Conservation (phyloP, 495 filamentous ascomycete species). For the Terfezia claveryi region DNA sequence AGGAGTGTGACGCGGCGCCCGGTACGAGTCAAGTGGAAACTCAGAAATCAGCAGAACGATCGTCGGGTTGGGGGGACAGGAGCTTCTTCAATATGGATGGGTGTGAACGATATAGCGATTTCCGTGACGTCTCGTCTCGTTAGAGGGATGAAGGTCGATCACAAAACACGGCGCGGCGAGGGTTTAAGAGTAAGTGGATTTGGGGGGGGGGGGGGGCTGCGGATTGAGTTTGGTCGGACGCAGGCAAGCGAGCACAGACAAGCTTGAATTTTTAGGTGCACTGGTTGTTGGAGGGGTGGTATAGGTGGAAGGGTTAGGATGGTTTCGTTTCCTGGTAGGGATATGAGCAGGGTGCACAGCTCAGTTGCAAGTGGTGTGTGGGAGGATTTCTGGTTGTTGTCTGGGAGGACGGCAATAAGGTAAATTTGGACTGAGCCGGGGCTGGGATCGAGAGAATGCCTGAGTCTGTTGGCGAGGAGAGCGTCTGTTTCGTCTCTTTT, state of each 20-base stretch:
- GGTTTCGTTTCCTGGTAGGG: background rate
- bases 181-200: background rate
- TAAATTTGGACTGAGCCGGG: background rate
- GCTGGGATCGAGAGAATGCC: background rate
- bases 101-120: background rate
- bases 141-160: background rate
- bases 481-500: background rate
- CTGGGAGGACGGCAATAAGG: background rate
- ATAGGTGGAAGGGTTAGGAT: background rate
- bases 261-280: background rate
- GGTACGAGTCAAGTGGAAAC: background rate
- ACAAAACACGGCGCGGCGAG: background rate
- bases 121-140: background rate
- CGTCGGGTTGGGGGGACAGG: background rate
- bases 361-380: background rate
- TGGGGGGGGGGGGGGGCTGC: background rate
- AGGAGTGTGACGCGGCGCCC: background rate
- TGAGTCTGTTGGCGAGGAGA: background rate
- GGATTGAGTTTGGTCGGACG: background rate
- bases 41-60: background rate
- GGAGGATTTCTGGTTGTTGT: background rate
- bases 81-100: background rate
- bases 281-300: background rate
- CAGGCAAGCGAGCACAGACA: background rate
- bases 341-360: background rate